These are phyloP conservation scores for Rhinocladiella similis DNA, from an alignment of 2,329 filamentous ascomycete genomes.

Conservation along the genomic window DNA sequence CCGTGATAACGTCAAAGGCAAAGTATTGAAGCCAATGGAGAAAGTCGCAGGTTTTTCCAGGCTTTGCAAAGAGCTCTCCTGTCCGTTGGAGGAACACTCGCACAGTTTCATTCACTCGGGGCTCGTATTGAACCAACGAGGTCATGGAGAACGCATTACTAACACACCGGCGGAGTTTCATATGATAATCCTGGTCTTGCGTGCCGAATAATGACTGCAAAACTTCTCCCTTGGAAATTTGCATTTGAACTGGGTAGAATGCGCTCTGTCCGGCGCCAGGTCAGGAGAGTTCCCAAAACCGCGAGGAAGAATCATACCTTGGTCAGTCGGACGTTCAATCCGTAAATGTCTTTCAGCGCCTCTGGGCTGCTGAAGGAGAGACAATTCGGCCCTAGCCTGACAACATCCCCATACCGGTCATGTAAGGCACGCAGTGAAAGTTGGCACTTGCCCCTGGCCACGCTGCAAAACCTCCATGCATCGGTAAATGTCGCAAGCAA, in stretches of 20 bases:
- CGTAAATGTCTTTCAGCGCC: slow-evolving; percentile 75
- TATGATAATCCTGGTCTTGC: slow-evolving; percentile 69
- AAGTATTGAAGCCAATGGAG: slow-evolving; percentile 42
- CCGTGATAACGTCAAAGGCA: slow-evolving; percentile 36
- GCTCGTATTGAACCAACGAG: slow-evolving; percentile 50
- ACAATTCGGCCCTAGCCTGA: slow-evolving; percentile 71
- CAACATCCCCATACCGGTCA: slow-evolving; percentile 69
- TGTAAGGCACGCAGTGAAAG: slow-evolving; percentile 68
- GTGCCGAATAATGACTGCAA: slow-evolving; percentile 75
- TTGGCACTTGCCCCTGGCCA: slow-evolving; percentile 64
- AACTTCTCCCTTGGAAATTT: slow-evolving; percentile 65
- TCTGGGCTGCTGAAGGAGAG: slow-evolving; percentile 72
- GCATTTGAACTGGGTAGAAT: slow-evolving; percentile 77
- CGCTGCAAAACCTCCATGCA: slow-evolving; percentile 73
- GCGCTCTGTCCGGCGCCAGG: slow-evolving; percentile 57
- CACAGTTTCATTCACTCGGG: slow-evolving; percentile 74
- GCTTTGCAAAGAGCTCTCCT: slow-evolving; percentile 51
- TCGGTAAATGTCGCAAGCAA: slow-evolving; percentile 68
- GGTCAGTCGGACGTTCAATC: slow-evolving; percentile 74
- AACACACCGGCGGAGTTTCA: slow-evolving; percentile 71
- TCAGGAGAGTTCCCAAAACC: background rate
- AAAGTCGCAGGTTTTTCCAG: slow-evolving; percentile 32
- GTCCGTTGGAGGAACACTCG: slow-evolving; percentile 68
- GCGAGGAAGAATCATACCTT: slow-evolving; percentile 52
- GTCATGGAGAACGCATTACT: slow-evolving; percentile 63